Evolutionary conservation across 2,329 filamentous ascomycete species (phyloP).

Genomic region (Ceratocystis diversiconidia): DNA sequence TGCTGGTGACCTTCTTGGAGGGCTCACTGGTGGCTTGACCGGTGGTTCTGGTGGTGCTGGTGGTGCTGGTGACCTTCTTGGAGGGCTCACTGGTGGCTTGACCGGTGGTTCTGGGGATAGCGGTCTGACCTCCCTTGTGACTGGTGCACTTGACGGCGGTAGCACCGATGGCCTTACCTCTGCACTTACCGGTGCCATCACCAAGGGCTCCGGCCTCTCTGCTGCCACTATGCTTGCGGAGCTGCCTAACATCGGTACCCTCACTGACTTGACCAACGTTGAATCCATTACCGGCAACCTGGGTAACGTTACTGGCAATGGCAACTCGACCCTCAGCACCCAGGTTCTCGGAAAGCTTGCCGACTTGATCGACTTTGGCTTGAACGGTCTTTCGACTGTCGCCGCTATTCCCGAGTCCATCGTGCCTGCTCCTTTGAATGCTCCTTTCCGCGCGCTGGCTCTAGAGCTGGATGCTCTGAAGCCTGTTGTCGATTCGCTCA

Average conservation of each 20-base stretch:
- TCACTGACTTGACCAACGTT: not conserved
- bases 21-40: not conserved
- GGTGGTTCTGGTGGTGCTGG: not conserved
- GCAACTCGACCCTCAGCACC: not conserved
- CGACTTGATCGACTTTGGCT: constrained; percentile 7
- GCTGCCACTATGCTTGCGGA: not conserved
- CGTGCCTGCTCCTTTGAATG: constrained; percentile 8
- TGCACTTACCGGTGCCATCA: not conserved
- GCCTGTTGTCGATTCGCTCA: not conserved
- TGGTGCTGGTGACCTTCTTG: not conserved
- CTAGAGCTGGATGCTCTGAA: constrained; percentile 4
- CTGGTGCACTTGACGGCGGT: not conserved
- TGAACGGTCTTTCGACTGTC: constrained; percentile 6
- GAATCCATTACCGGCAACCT: not conserved
- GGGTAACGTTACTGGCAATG: not conserved
- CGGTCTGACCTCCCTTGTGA: not conserved
- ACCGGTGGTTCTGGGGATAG: not conserved
- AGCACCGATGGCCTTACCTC: not conserved
- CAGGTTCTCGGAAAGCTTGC: not conserved
- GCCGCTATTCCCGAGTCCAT: not conserved
- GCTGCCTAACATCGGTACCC: constrained; percentile 5
- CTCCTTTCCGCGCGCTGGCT: constrained; percentile 3
- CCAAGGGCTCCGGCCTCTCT: not conserved
- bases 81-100: not conserved
- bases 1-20: not conserved